phyloP scores from a whole-genome alignment of 179 eudicot genomes.

The Drosera spatulata region DNA sequence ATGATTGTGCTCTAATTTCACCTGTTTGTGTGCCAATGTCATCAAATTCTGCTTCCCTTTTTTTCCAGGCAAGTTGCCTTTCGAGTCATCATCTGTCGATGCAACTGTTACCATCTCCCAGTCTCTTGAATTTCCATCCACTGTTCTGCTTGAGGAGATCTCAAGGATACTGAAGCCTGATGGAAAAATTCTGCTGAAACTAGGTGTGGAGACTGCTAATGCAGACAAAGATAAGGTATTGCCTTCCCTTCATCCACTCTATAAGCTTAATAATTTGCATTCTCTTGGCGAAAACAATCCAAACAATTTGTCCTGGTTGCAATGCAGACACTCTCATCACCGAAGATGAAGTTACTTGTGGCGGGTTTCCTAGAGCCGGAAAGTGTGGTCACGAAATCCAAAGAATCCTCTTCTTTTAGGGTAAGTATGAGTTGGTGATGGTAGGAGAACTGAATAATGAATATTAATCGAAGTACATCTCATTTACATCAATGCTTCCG shows the following conservation, averaged over 20 bases:
- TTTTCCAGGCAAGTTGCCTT: slow-evolving; percentile 42
- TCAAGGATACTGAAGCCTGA: slow-evolving; percentile 66
- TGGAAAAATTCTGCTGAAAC: slow-evolving; percentile 31
- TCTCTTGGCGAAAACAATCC: background rate
- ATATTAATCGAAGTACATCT: no score
- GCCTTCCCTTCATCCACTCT: background rate
- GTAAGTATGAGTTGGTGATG: slow-evolving; percentile 18
- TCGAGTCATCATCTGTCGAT: slow-evolving; percentile 57
- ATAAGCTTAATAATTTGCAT: background rate
- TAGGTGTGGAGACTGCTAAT: background rate
- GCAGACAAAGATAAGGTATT: background rate
- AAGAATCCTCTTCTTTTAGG: slow-evolving; percentile 23
- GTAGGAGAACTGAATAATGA: no score
- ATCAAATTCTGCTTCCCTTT: background rate
- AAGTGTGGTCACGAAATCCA: slow-evolving; percentile 18
- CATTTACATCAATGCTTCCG: no score
- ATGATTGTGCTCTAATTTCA: no score
- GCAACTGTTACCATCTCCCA: slow-evolving; percentile 32
- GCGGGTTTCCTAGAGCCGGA: slow-evolving; percentile 69
- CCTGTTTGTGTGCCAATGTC: background rate
- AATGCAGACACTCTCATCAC: slow-evolving; percentile 43
- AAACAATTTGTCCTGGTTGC: slow-evolving; percentile 4
- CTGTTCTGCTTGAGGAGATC: slow-evolving; percentile 38
- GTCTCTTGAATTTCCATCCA: slow-evolving; percentile 44
- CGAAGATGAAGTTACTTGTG: slow-evolving; percentile 56